Evolutionary conservation across 2,329 filamentous ascomycete species (phyloP).

Genomic region (Colletotrichum simmondsii): DNA sequence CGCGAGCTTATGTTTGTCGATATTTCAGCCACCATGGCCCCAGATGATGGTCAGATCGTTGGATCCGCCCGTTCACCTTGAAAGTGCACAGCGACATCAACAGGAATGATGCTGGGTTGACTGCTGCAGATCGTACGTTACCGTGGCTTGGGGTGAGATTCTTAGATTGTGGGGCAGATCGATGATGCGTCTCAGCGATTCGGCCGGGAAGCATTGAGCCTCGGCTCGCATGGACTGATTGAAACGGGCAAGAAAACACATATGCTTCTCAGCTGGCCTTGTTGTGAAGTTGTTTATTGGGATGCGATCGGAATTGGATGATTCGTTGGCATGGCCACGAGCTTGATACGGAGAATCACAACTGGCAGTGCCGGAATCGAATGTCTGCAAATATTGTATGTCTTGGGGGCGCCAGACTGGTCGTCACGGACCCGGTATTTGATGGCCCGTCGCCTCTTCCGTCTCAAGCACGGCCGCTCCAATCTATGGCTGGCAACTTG

Average conservation of each 20-base stretch:
- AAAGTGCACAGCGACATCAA: neutral
- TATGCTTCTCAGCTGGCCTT: neutral
- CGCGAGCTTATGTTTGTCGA: neutral
- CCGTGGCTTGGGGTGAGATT: constrained; percentile 6
- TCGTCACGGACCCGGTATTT: neutral
- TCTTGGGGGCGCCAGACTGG: neutral
- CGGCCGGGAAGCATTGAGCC: neutral
- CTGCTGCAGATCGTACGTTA: constrained; percentile 20
- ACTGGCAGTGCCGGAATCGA: neutral
- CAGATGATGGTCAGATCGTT: neutral
- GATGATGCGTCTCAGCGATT: constrained; percentile 9
- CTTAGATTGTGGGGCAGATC: constrained; percentile 19
- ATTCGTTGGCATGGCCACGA: neutral
- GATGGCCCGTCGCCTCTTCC: neutral
- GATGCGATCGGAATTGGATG: neutral
- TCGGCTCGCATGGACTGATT: constrained; percentile 14
- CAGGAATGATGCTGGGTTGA: constrained; percentile 8
- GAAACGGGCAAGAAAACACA: neutral
- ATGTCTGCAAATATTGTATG: neutral
- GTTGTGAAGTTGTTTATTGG: neutral
- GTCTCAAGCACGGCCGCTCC: neutral
- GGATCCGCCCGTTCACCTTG: neutral
- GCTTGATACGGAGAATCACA: neutral
- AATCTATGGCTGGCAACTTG: neutral
- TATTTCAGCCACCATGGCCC: neutral